Percentiles rank a stretch among this genome's conserved stretches.
These are phyloP conservation scores for Ceriops decandra DNA, from an alignment of 345 rosid species.

Conservation along the genomic window DNA sequence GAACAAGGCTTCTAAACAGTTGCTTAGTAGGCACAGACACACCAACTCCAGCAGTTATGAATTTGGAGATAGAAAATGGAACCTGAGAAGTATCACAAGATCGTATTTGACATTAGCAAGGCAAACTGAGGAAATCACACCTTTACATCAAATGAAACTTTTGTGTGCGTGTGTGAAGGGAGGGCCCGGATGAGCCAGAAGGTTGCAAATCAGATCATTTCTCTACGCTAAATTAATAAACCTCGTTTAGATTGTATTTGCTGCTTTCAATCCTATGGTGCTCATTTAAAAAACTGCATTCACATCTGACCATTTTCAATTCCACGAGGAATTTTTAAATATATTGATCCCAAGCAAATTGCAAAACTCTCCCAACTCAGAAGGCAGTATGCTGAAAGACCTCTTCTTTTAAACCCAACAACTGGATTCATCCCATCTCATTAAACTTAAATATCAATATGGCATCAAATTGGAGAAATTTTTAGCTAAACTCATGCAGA, in stretches of 20 bases:
- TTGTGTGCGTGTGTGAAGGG: background rate
- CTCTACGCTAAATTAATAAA: background rate
- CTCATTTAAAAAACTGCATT: too few species aligned
- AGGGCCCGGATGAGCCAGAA: background rate
- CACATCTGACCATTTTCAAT: too few species aligned
- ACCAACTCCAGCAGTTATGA: slow-evolving; percentile 82
- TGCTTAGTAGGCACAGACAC: slow-evolving; percentile 71
- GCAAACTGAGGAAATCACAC: slow-evolving; percentile 10
- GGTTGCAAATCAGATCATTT: background rate
- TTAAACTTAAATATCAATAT: too few species aligned
- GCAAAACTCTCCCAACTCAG: too few species aligned
- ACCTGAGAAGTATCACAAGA: slow-evolving; percentile 41
- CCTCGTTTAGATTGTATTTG: background rate
- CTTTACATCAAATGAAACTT: background rate
- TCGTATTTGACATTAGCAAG: slow-evolving; percentile 2
- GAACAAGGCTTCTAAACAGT: slow-evolving; percentile 70
- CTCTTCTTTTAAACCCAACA: too few species aligned
- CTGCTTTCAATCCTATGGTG: background rate
- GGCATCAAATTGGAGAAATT: too few species aligned
- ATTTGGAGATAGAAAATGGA: slow-evolving; percentile 81
- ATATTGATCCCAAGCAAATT: too few species aligned
- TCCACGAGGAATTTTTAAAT: too few species aligned
- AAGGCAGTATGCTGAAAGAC: too few species aligned
- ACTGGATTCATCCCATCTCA: too few species aligned
- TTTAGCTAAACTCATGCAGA: too few species aligned